Evolutionary conservation across 106 monocot species (phyloP).

Genomic region (Acorus gramineus): DNA sequence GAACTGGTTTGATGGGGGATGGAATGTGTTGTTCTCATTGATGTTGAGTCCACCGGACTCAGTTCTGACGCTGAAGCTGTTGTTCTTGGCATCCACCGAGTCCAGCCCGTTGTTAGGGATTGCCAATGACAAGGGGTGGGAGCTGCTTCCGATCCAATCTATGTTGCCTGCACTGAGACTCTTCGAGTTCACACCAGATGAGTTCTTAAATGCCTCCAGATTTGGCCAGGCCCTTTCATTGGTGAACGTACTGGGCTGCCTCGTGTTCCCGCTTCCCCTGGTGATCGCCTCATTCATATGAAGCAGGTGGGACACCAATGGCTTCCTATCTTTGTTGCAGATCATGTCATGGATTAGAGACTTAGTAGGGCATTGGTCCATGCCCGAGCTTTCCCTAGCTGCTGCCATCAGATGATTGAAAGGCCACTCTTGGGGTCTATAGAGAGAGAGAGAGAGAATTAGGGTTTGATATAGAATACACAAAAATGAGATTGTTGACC

Average conservation of each 20-base stretch:
- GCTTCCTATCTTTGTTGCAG: conserved; percentile 18
- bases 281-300: conserved; percentile 34
- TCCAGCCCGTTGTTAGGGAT: no score
- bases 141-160: conserved; percentile 25
- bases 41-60: background rate
- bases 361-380: no score
- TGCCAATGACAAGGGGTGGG: background rate
- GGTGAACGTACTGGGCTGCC: no score
- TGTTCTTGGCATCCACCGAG: no score
- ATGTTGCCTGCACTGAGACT: conserved; percentile 1
- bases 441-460: background rate
- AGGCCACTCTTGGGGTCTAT: conserved; percentile 50
- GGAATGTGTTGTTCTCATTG: no score
- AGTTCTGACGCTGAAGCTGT: background rate
- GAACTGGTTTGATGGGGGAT: no score
- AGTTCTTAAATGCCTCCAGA: no score
- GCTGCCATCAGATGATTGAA: conserved; percentile 28
- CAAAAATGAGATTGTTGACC: no score
- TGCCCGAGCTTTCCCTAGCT: no score
- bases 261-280: background rate
- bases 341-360: no score
- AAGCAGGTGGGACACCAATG: conserved; percentile 40
- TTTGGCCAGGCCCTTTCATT: no score
- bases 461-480: background rate
- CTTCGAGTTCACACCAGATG: background rate